Base-by-base conservation (phyloP, 2,329 filamentous ascomycete genomes). In the Elsinoe batatas region DNA sequence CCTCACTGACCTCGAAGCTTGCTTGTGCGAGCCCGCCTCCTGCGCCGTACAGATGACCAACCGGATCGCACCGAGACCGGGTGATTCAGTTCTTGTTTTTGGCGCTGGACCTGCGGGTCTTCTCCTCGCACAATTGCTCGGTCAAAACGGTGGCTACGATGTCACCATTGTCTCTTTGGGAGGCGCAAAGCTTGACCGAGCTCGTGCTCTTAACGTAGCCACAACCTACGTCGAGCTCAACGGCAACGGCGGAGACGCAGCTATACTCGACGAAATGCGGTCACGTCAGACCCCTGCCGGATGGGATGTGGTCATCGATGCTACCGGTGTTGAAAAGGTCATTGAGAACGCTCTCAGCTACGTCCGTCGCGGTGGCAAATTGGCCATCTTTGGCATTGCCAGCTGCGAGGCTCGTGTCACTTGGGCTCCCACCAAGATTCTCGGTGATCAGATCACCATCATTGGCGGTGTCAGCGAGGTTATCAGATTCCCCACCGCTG, bases 301-400 rank as follows among this genome's bases (percentile, higher is more conserved):
- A 3, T 88, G 88, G 65, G 84, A 88, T 61, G 81, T 87, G 60
- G 82, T 86, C 20, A 78, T 86, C 18, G 82, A 87, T 72, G 84
- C 84, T 35, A 87, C 84, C 11, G 85, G 85, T 15, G 84, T 79
- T 53, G 74, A 80, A 44, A 82, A 81, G 68, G 83, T 88, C 49
- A 76, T 88, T 2, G 84, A 88, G 65, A 79, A 84, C 63, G 75
- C 83, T 26, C 85, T 88, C 68, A 76, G 87, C 70, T 88, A 85
- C 66, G 82, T 85, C 61, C 81, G 83, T 46, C 78, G 84, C 53
- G 84, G 84, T 40, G 84, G 85, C 56, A 87, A 84, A 67, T 73
- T 88, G 32, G 81, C 87, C 42, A 82, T 85, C 58, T 88, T 87
- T 61, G 84, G 82, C 49, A 85, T 88, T 22, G 88, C 88, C 67